Evolutionary conservation across 805 yeast species (phyloP), one percentile per base, ranked within the genome.

Genomic region (Tetrapisispora arboricola): DNA sequence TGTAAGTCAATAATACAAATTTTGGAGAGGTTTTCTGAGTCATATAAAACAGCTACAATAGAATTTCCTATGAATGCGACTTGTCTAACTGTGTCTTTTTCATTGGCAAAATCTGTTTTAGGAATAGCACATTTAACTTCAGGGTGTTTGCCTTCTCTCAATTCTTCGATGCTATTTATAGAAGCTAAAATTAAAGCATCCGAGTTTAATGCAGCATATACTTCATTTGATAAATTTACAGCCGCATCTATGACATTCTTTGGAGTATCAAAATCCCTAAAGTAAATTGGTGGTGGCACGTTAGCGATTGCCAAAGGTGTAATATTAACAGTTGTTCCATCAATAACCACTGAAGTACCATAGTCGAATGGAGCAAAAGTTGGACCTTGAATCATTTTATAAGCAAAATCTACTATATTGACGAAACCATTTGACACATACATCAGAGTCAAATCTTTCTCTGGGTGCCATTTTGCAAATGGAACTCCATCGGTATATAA

Each of bases 261-360:
- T 8, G 67, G 68, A 11, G 77, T 64, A 9, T 71, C 74, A 38
- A 85, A 60, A 37, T 78, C 84, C 43, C 94, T 71, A 55, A 72
- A 80, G 19, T 84, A 72, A 56, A 85, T 76, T 32, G 99, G 99
- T 1, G 99, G 99, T 3, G 99, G 99, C 10, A 86, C 90, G 56
- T 80, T 86, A 2, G 95, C 95, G 24, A 79, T 57, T 1, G 82
- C 71, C 28, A 92, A 67, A 0, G 97, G 96, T 0, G 98, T 90
- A 18, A 87, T 63, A 49, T 77, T 75, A 12, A 80, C 73, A 11
- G 71, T 68, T 1, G 60, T 51, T 2, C 96, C 96, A 64, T 92
- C 97, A 27, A 81, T 68, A 0, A 90, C 96, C 17, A 83, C 64
- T 9, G 78, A 75, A 70, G 83, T 76, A 36, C 98, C 97, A 21